phyloP scores from a whole-genome alignment of 2,329 filamentous ascomycete genomes.

The Paramyrothecium sp. region DNA sequence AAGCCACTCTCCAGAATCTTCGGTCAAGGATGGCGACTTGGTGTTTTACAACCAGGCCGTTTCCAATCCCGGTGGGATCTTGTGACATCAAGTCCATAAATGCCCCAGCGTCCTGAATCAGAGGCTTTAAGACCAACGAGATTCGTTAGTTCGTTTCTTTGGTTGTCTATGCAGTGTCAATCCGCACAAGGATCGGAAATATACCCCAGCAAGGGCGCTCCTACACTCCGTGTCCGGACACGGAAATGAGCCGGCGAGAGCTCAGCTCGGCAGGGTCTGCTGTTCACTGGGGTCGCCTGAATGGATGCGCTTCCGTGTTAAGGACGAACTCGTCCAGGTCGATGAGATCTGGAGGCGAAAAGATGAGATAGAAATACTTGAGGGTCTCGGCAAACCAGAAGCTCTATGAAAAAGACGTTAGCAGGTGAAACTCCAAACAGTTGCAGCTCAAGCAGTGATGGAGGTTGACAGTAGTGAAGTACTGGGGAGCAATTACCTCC shows the following conservation, averaged over 20 bases:
- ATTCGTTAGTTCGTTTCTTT: too few species aligned
- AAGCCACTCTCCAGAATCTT: too few species aligned
- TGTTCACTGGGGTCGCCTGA: background rate
- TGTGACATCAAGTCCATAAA: too few species aligned
- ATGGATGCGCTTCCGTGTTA: constrained; percentile 1
- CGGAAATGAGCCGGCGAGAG: background rate
- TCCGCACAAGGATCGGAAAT: too few species aligned
- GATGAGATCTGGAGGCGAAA: constrained; percentile 2
- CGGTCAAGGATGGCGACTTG: too few species aligned
- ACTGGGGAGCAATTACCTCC: background rate
- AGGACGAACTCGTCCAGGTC: background rate
- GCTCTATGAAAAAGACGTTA: background rate
- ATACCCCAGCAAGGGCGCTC: too few species aligned
- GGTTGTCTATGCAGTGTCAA: too few species aligned
- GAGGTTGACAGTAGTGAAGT: background rate
- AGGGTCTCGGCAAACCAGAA: constrained; percentile 2
- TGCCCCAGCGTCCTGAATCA: too few species aligned
- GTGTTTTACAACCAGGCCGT: too few species aligned
- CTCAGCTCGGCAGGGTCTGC: background rate
- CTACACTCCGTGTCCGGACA: background rate
- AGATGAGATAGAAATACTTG: constrained; percentile 1
- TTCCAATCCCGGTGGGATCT: too few species aligned
- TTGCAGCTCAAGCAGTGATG: background rate
- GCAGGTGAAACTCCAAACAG: background rate
- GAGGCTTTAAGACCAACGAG: too few species aligned